Conservation (phyloP, 2,329 filamentous ascomycete genomes). For the Tolypocladium amazonense region DNA sequence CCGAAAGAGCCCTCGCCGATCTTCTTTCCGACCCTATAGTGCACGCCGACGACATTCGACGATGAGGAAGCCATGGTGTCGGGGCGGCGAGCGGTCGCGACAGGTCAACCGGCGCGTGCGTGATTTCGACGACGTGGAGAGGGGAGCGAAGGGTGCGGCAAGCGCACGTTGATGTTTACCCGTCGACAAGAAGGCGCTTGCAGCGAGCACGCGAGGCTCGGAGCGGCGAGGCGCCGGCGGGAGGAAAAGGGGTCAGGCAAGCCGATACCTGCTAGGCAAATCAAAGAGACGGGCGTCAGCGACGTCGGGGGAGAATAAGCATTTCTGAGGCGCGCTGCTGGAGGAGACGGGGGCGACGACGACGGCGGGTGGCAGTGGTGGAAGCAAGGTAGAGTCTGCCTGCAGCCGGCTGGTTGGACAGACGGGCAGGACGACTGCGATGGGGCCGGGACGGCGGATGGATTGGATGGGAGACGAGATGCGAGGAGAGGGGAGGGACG, state of each 20-base stretch:
- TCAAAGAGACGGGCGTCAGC: slow-evolving; percentile 9
- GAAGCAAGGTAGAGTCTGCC: not conserved
- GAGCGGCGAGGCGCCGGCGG: slow-evolving; percentile 8
- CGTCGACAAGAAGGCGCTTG: slow-evolving; percentile 1
- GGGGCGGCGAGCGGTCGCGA: slow-evolving; percentile 4
- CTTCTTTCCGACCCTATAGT: slow-evolving; percentile 98
- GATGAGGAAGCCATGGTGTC: slow-evolving; percentile 70
- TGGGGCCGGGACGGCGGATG: slow-evolving; percentile 1
- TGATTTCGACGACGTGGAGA: not conserved
- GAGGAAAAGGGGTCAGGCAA: slow-evolving; percentile 6
- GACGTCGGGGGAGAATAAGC: slow-evolving; percentile 8
- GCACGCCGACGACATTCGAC: slow-evolving; percentile 95
- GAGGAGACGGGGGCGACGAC: not conserved
- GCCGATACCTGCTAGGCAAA: slow-evolving; percentile 4
- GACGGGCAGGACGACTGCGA: not conserved
- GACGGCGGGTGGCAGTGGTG: not conserved
- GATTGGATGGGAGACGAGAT: not conserved
- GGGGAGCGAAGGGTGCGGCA: not conserved
- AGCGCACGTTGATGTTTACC: slow-evolving; percentile 3
- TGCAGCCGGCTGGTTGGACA: not conserved
- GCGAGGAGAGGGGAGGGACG: not conserved
- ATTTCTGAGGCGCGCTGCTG: slow-evolving; percentile 8
- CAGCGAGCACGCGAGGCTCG: slow-evolving; percentile 5
- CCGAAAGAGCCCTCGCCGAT: slow-evolving; percentile 98
- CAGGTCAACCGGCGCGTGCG: not conserved